Evolutionary conservation across 108 stramenopile genomes (phyloP), one percentile per base, ranked within the genome.

Genomic region (Discostella stelligeroides): DNA sequence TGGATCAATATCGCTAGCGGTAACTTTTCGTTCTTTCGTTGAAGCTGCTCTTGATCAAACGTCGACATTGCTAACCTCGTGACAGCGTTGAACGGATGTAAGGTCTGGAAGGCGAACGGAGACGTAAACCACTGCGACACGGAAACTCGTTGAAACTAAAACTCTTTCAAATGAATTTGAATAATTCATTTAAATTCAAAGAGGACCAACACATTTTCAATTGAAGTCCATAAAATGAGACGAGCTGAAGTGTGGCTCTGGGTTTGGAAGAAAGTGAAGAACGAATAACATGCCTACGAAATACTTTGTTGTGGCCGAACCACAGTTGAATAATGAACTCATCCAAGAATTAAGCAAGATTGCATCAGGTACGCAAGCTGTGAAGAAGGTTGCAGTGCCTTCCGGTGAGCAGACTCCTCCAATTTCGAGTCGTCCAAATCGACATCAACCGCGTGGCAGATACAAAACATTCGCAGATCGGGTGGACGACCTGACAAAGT

Each of bases 1-100:
- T 79, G 77, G 20, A 79, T 65, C 37, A 66, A 38, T 12, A 72
- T 67, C 9, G 77, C 70, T 4, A 72, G 70, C 21, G 70, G 77
- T 0, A 79, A 65, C 60, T 79, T 79, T 47, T 72, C 66, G 43
- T 78, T 24, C 29, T 66, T 59, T 60, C 48, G 43, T 17, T 48
- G 30, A n/a, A 60, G 63, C 56, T 41, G 53, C 1, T 60, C 57
- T 40, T 59, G 9, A 34, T 66, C 7, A 15, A 73, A 20, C 12
- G 38, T 28, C 70, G 50, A 51, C 57, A 58, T 58, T 39, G 53
- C 28, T 29, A 4, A 23, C 8, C 4, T 53, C 24, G 51, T 23
- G 27, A 4, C n/a, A n/a, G n/a, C n/a, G n/a, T n/a, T n/a, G n/a
- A n/a, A n/a, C n/a, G n/a, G n/a, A n/a, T n/a, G n/a, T n/a, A n/a